A percentile compares a stretch with the other conserved stretches of the same genome.
Evolutionary conservation across 2,329 filamentous ascomycete species (phyloP).

Genomic region (Calonectria pteridis): DNA sequence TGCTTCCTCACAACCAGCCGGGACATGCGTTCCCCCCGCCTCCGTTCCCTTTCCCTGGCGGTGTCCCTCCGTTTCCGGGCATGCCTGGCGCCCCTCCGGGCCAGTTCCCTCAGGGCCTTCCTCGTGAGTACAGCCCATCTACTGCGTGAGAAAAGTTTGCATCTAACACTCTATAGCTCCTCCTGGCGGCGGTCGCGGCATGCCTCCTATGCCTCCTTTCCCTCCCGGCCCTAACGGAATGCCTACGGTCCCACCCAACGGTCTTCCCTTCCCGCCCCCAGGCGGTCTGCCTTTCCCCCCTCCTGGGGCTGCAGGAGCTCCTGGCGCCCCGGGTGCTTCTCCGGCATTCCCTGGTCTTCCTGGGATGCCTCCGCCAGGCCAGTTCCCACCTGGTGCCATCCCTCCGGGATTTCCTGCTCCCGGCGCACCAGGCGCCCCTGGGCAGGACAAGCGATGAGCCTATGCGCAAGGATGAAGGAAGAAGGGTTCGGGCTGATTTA

Average conservation of each 20-base stretch:
- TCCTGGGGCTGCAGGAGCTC: conserved; percentile 48
- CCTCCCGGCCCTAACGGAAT: conserved; percentile 59
- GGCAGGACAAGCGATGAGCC: conserved; percentile 55
- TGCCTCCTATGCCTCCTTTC: conserved; percentile 60
- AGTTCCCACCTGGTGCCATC: conserved; percentile 56
- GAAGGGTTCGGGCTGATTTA: conserved; percentile 33
- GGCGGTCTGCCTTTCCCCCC: conserved; percentile 54
- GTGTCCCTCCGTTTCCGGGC: conserved; percentile 69
- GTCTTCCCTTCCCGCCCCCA: conserved; percentile 51
- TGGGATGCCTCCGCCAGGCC: conserved; percentile 55
- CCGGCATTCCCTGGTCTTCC: conserved; percentile 50
- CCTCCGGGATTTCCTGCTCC: conserved; percentile 52
- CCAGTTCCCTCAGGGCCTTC: conserved; percentile 56
- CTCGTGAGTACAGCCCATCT: conserved; percentile 62
- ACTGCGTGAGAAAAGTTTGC: background rate
- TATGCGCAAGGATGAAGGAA: background rate
- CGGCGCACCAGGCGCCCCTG: conserved; percentile 52
- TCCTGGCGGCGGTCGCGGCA: conserved; percentile 65
- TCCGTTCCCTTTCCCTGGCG: conserved; percentile 72
- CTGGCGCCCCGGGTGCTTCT: conserved; percentile 43
- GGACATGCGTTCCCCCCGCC: conserved; percentile 65
- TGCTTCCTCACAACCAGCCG: conserved; percentile 79
- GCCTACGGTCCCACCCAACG: conserved; percentile 55
- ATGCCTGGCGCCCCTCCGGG: conserved; percentile 59
- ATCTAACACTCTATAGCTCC: conserved; percentile 51